Conservation (phyloP, 495 filamentous ascomycete genomes). For the Symbiotaphrina buchneri region DNA sequence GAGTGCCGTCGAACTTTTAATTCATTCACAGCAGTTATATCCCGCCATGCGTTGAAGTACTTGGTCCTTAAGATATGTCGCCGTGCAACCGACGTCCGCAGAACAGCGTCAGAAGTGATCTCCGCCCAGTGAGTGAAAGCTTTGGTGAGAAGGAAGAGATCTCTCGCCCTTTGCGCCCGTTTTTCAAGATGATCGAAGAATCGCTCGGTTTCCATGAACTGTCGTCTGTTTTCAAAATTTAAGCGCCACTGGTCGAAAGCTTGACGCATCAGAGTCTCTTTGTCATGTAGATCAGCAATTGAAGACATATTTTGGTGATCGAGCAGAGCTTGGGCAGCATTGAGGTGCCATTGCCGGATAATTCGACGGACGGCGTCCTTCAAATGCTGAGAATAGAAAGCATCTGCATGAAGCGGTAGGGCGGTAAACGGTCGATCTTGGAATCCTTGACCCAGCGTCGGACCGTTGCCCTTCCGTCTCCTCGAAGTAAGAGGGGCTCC, state of each 20-base stretch:
- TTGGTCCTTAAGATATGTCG: conserved; percentile 44
- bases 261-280: conserved; percentile 25
- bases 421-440: too few species aligned
- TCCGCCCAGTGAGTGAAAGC: conserved; percentile 57
- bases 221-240: conserved; percentile 22
- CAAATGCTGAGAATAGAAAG: conserved; percentile 29
- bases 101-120: conserved; percentile 31
- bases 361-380: conserved; percentile 21
- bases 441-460: too few species aligned
- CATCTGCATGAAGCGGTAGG: conserved; percentile 33
- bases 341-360: conserved; percentile 29
- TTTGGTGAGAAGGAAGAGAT: conserved; percentile 43
- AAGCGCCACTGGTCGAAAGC: conserved; percentile 34
- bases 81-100: conserved; percentile 34
- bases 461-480: too few species aligned
- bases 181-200: conserved; percentile 38
- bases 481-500: too few species aligned
- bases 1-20: conserved; percentile 40
- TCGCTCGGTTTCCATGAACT: conserved; percentile 26
- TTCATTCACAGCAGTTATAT: conserved; percentile 47
- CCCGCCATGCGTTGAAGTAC: conserved; percentile 59
- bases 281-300: conserved; percentile 27
- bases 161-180: conserved; percentile 34
- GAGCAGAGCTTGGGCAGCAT: conserved; percentile 21
- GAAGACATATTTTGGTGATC: conserved; percentile 21